These are phyloP conservation scores for Fusarium sp. DNA, from an alignment of 2,329 filamentous ascomycete species.

Conservation along the genomic window DNA sequence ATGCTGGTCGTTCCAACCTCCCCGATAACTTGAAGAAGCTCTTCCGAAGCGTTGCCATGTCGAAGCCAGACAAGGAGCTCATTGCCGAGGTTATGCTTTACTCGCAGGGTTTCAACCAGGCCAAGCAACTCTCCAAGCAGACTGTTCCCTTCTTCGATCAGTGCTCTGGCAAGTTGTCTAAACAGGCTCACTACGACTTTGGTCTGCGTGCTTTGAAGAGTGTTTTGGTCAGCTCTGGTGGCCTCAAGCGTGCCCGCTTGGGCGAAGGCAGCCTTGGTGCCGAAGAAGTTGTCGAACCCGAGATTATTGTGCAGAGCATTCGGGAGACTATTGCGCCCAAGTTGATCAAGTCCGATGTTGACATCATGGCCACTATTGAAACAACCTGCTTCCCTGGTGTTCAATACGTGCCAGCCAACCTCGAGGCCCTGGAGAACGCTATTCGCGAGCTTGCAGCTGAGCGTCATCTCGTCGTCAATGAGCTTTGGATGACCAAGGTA, in stretches of 20 bases:
- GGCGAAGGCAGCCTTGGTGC: slow-evolving; percentile 67
- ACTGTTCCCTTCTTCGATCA: slow-evolving; percentile 98
- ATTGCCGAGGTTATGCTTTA: slow-evolving; percentile 99
- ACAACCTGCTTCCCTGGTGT: slow-evolving; percentile 90
- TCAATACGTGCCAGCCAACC: slow-evolving; percentile 89
- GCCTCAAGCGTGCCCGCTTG: slow-evolving; percentile 88
- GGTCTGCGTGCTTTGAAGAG: slow-evolving; percentile 97
- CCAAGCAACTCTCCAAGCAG: slow-evolving; percentile 92
- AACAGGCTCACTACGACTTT: slow-evolving; percentile 99
- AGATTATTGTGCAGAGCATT: slow-evolving; percentile 98
- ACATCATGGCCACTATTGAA: slow-evolving; percentile 88
- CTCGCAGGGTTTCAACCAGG: slow-evolving; percentile 98
- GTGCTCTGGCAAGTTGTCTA: slow-evolving; percentile 83
- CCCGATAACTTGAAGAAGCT: slow-evolving; percentile 99
- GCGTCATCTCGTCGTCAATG: slow-evolving; percentile 88
- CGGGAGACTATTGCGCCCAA: slow-evolving; percentile 99
- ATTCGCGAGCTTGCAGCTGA: slow-evolving; percentile 87
- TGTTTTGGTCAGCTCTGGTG: slow-evolving; percentile 96
- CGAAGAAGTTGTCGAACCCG: slow-evolving; percentile 86
- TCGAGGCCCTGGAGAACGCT: slow-evolving; percentile 81
- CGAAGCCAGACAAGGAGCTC: slow-evolving; percentile 98
- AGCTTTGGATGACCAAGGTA: slow-evolving; percentile 97
- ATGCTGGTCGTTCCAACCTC: slow-evolving; percentile 96
- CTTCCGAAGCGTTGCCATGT: slow-evolving; percentile 99
- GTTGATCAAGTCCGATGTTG: slow-evolving; percentile 90